phyloP scores from a whole-genome alignment of 2,329 filamentous ascomycete genomes.

The Drechmeria coniospora region DNA sequence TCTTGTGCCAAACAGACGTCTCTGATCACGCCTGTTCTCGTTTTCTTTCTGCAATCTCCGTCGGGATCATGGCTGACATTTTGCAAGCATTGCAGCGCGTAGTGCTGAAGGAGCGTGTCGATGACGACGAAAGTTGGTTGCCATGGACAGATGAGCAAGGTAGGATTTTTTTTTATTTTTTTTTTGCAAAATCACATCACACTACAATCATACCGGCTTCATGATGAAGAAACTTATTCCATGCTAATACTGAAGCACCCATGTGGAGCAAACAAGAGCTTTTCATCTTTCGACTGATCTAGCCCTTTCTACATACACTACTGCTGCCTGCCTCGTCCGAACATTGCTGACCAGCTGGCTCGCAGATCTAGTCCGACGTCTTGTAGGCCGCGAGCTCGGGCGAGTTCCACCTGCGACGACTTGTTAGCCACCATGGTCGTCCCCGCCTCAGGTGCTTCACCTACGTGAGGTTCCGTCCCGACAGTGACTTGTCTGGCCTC shows the following conservation, averaged over 20 bases:
- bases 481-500: constrained; percentile 48
- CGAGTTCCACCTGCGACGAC: constrained; percentile 20
- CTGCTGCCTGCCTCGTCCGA: constrained; percentile 5
- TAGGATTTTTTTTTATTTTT: constrained; percentile 11
- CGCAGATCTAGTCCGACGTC: constrained; percentile 12
- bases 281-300: constrained; percentile 75
- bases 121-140: neutral
- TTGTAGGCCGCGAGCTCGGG: constrained; percentile 38
- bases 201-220: constrained; percentile 15
- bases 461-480: constrained; percentile 60
- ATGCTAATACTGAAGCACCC: constrained; percentile 59
- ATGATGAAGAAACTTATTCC: constrained; percentile 59
- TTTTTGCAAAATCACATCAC: constrained; percentile 3
- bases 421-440: constrained; percentile 6
- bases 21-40: constrained; percentile 19
- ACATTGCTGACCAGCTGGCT: constrained; percentile 7
- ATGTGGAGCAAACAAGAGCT: constrained; percentile 58
- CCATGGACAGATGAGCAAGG: constrained; percentile 5
- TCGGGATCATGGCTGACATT: neutral
- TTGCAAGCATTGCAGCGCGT: neutral
- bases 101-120: neutral
- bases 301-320: constrained; percentile 11
- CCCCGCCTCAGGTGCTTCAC: constrained; percentile 11
- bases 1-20: constrained; percentile 42
- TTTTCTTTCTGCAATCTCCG: neutral